Evolutionary conservation across 179 eudicot species (phyloP), one percentile per base, ranked within the genome.

Genomic region (Silene coronaria): DNA sequence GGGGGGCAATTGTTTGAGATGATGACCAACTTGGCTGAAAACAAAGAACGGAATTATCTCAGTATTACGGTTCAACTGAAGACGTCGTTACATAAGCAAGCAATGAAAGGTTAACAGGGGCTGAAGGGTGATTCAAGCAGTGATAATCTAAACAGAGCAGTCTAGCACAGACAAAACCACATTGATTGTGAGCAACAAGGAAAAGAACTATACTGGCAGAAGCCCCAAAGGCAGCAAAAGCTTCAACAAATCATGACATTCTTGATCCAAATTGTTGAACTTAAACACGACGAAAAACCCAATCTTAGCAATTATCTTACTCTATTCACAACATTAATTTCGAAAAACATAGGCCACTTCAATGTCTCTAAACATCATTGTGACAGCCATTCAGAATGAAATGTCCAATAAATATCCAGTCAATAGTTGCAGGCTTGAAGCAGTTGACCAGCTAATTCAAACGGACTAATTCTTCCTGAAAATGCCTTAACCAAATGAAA

Each of bases 1-100:
- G 93, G 96, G 4, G 96, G 96, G 77, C 96, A 90, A 73, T 91
- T 91, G 89, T 91, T 91, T 6, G 93, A 82, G 65, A 90, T 90
- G 42, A 89, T 84, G 27, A 87, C 78, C 86, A 90, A 72, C 85
- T 90, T 90, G 6, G 86, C 92, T 90, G 85, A 63, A 66, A 57
- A 53, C 13, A 14, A 51, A 0, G 21, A 64, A 30, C 21, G 17
- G 6, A 6, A 0, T 0, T n/a, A 51, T 14, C 26, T 22, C 27
- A 60, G 14, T 23, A 9, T 9, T 3, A 8, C 5, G 4, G 22
- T 24, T 21, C 5, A 22, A 60, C 8, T 23, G 65, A 8, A 3
- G 13, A 22, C 65, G 23, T 6, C 34, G 3, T 22, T 36, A 48
- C 32, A 48, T n/a, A 66, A 9, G 57, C 45, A 38, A 38, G 45